Base-by-base conservation (phyloP, 805 yeast species). In the Metschnikowia koreensis region DNA sequence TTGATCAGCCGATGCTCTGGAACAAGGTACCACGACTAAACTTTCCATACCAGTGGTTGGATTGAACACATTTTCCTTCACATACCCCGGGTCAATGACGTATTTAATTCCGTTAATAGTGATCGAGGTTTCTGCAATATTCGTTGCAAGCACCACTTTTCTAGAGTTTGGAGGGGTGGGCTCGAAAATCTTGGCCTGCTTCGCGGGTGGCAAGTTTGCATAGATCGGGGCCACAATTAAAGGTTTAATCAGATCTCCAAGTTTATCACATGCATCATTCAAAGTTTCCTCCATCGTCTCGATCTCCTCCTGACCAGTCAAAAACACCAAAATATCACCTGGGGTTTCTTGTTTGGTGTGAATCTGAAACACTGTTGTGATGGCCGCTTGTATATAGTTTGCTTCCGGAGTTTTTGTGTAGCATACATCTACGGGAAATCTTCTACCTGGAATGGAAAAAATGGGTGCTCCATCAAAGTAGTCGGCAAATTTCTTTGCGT, bases 271-370 rank as follows among this genome's bases (percentile, higher is more conserved):
- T 0, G 93, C 84, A n/a, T 87, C 92, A 6, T 76, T 67, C 17
- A 92, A 65, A 45, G 81, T 82, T 48, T 87, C 93, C 43, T 84
- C 89, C 79, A 86, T 79, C 2, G 82, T 75, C 60, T 94, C 98
- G 52, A 94, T 94, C 62, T 93, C 99, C 51, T 93, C 98, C 66
- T 94, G 98, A 38, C 99, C 99, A 0, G 98, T 94, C 46, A 93
- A 69, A 66, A 93, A 93, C 1, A 93, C 96, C 29, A 94, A 70
- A 13, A 93, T 88, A 65, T 94, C 99, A 3, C 97, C 97, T 0
- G 83, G 80, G 2, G 79, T 71, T 51, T 85, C 87, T 51, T 72
- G 73, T 0, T 88, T 77, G 31, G 73, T 74, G 64, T 94, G 98
- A 17, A 93, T 90, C 62, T 90, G 96, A 64, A 90, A 85, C 3